These are phyloP conservation scores for Pleurotus cornucopiae DNA, from an alignment of 768 basidiomycete species.

Conservation along the genomic window DNA sequence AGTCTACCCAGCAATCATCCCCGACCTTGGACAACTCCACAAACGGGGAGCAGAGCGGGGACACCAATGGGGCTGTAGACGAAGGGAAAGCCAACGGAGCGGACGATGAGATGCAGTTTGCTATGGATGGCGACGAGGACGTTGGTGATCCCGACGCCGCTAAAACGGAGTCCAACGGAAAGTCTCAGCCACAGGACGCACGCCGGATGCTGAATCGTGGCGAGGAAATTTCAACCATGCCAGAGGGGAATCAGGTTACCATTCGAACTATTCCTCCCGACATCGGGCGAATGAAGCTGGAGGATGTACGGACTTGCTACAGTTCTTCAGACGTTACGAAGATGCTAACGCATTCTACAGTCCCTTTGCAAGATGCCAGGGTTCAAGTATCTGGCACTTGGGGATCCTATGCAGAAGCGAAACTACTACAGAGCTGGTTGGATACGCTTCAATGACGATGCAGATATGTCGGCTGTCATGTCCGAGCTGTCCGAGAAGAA, in stretches of 20 bases:
- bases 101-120: conserved; percentile 77
- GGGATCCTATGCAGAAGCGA: conserved; percentile 89
- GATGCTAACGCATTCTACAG: conserved; percentile 32
- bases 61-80: conserved; percentile 40
- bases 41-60: conserved; percentile 28
- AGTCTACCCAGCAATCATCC: conserved; percentile 44
- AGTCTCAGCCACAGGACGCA: conserved; percentile 31
- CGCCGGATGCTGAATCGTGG: conserved; percentile 49
- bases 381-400: conserved; percentile 84
- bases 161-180: conserved; percentile 58
- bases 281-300: conserved; percentile 83
- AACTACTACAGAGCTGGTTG: conserved; percentile 95
- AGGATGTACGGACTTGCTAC: conserved; percentile 58
- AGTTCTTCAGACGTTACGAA: conserved; percentile 1
- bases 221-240: conserved; percentile 66
- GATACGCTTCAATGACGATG: conserved; percentile 82
- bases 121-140: conserved; percentile 63
- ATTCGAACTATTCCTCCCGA: conserved; percentile 94
- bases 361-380: conserved; percentile 74
- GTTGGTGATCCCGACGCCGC: conserved; percentile 18
- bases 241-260: conserved; percentile 89
- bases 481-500: conserved; percentile 78
- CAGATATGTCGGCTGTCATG: conserved; percentile 75
- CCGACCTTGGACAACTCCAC: conserved; percentile 48
- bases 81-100: conserved; percentile 44